Evolutionary conservation across 2,329 filamentous ascomycete species (phyloP).

Genomic region (Pseudocercospora macadamiae): DNA sequence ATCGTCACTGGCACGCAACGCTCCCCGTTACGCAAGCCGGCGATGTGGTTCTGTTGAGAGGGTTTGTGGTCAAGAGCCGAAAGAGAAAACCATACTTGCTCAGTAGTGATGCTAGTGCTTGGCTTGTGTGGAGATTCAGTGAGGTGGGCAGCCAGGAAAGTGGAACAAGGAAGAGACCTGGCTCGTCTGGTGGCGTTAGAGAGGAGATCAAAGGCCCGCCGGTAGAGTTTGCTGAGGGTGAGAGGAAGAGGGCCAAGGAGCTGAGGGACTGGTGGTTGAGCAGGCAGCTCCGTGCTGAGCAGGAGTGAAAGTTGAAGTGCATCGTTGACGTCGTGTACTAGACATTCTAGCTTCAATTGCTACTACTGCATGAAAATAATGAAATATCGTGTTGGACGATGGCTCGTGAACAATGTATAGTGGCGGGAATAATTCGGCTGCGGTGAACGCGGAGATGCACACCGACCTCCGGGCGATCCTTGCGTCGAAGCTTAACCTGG

Average conservation of each 20-base stretch:
- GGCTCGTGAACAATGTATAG: too few relatives aligned
- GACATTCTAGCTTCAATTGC: neutral
- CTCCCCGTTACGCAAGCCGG: constrained; percentile 46
- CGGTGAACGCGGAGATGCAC: neutral
- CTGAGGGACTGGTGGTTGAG: constrained; percentile 46
- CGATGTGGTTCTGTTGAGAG: constrained; percentile 50
- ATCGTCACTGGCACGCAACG: constrained; percentile 46
- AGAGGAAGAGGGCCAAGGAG: constrained; percentile 45
- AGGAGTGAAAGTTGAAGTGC: neutral
- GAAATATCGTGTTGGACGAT: too few relatives aligned
- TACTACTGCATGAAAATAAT: too few relatives aligned
- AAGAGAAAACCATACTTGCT: constrained; percentile 43
- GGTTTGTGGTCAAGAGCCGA: constrained; percentile 47
- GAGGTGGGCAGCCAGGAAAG: constrained; percentile 32
- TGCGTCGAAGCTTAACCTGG: neutral
- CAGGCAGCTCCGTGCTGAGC: neutral
- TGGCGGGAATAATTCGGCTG: neutral
- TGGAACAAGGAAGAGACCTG: constrained; percentile 16
- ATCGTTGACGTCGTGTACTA: neutral
- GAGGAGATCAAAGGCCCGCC: constrained; percentile 52
- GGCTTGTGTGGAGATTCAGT: constrained; percentile 50
- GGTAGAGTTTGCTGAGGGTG: constrained; percentile 51
- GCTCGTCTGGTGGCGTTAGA: constrained; percentile 19
- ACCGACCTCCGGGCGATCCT: neutral
- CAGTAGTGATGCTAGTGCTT: constrained; percentile 48